Conservation (phyloP, 2,329 filamentous ascomycete genomes). For the Rutstroemia sp. region DNA sequence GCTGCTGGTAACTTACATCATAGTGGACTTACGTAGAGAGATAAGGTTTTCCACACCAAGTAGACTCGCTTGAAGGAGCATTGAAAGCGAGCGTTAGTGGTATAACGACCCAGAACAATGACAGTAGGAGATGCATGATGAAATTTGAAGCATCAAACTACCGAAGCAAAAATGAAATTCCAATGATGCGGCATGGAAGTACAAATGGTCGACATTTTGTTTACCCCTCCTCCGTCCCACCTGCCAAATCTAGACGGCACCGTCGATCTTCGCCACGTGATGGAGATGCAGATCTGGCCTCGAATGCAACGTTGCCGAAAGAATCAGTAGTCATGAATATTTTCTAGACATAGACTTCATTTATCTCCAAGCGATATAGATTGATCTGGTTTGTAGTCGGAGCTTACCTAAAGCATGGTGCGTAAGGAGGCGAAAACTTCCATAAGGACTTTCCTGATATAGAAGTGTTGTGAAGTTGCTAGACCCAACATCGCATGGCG, state of each 20-base stretch:
- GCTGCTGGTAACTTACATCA: background rate
- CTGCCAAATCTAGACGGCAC: background rate
- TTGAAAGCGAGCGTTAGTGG: conserved; percentile 16
- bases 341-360: background rate
- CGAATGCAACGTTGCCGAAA: background rate
- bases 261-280: background rate
- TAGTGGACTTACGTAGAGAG: conserved; percentile 28
- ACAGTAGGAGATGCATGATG: background rate
- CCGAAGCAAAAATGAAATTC: too few species aligned
- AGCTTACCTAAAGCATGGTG: too few species aligned
- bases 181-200: too few species aligned
- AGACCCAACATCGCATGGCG: background rate
- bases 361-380: background rate
- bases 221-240: conserved; percentile 4
- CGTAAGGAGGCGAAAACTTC: too few species aligned
- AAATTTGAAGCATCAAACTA: background rate
- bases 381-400: too few species aligned
- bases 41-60: conserved; percentile 41
- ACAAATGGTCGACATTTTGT: background rate
- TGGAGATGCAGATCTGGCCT: background rate
- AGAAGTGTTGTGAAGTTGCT: too few species aligned
- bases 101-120: background rate
- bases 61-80: conserved; percentile 16
- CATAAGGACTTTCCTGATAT: background rate
- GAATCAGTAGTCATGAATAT: background rate